Percentiles rank a stretch among this genome's conserved stretches.
These are phyloP conservation scores for Cladophialophora exuberans DNA, from an alignment of 2,329 filamentous ascomycete genomes.

Conservation along the genomic window DNA sequence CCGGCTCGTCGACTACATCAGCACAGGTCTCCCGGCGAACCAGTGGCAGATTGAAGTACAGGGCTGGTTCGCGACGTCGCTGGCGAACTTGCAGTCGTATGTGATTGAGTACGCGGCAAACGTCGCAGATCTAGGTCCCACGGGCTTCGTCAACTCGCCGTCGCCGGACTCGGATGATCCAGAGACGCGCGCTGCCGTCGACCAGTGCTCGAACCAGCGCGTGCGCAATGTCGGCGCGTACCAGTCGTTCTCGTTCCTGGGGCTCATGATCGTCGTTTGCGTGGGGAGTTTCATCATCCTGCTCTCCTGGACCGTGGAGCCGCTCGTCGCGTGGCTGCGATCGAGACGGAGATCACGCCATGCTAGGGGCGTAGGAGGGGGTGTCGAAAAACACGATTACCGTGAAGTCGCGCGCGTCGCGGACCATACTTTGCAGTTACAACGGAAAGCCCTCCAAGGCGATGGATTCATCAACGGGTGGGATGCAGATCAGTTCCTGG, in stretches of 20 bases:
- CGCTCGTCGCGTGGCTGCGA: background rate
- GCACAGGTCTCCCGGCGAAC: background rate
- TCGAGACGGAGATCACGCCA: background rate
- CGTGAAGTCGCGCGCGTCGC: background rate
- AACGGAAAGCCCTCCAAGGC: background rate
- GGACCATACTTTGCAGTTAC: background rate
- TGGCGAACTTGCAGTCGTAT: background rate
- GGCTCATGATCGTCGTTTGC: background rate
- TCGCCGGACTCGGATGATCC: background rate
- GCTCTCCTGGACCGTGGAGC: background rate
- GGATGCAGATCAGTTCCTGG: background rate
- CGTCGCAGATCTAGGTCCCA: background rate
- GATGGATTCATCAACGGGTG: background rate
- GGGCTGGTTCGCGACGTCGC: background rate
- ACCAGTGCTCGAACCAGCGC: background rate
- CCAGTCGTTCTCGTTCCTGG: background rate
- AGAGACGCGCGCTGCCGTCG: background rate
- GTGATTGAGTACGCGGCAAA: background rate
- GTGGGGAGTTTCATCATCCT: background rate
- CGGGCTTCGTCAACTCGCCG: background rate
- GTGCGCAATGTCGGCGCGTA: background rate
- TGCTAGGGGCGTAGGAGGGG: too few relatives aligned
- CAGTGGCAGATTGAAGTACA: slow-evolving; percentile 1
- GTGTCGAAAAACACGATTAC: slow-evolving; percentile 3
- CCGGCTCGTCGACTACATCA: background rate